Base-by-base conservation (phyloP, 1,139 yeast genomes). In the Yamadazyma blattariae region DNA sequence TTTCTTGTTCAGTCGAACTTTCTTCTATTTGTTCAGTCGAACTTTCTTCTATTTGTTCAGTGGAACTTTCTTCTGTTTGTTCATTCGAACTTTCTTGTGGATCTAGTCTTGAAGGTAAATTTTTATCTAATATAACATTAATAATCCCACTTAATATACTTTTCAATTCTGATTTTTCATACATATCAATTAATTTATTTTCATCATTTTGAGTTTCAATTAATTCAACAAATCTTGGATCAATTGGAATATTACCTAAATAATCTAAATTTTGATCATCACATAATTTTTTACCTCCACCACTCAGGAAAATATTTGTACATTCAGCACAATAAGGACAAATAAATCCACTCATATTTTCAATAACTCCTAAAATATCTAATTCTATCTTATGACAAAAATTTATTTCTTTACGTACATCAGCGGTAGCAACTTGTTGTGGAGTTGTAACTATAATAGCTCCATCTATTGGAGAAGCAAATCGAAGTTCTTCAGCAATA, bases 161-260 rank as follows among this genome's bases (percentile, higher is more conserved):
- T 34, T 59, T 56, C 33, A 70, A 54, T 38, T 67, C 67, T 28
- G 69, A 55, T 4, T 46, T 47, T 13, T 61, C 63, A 38, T 69
- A 70, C 40, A 64, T 43, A 32, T 66, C 67, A 4, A 68, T 54
- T 36, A 70, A 51, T 25, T 50, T 53, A 37, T 50, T 50, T 9
- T 32, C 30, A 16, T 36, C 34, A 18, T 35, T 27, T 15, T 40
- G 39, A 30, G 56, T 52, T 55, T 92, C 98, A 13, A 92, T 76
- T 71, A 88, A 61, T 46, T 85, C 89, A 18, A 87, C 95, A 62
- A 92, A 92, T 34, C 71, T 74, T 1, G 98, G 98, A 51, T 92
- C 98, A 19, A 94, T 87, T 1, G 98, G 98, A 3, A 94, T 79
- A 37, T 79, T 79, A 0, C 97, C 98, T 46, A 94, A 64, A 50